These are phyloP conservation scores for Xylaria polymorpha DNA, from an alignment of 2,329 filamentous ascomycete species.

Conservation along the genomic window DNA sequence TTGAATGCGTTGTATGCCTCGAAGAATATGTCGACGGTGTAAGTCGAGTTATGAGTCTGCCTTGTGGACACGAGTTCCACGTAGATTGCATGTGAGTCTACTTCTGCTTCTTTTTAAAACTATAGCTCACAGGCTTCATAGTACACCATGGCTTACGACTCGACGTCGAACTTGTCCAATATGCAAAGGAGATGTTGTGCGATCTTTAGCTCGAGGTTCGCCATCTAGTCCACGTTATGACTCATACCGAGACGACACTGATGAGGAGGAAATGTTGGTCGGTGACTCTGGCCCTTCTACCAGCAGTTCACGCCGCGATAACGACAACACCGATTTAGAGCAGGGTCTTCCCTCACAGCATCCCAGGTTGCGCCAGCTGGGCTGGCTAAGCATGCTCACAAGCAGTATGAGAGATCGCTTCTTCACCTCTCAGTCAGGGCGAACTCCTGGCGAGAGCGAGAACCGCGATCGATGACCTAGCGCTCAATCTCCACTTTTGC, in stretches of 20 bases:
- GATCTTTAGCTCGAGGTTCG: constrained; percentile 68
- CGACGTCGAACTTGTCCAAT: constrained; percentile 97
- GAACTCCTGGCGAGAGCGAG: constrained; percentile 12
- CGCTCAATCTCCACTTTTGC: constrained; percentile 24
- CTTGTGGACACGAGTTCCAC: constrained; percentile 98
- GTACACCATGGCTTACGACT: constrained; percentile 96
- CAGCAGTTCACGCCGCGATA: constrained; percentile 39
- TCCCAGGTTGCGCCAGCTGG: constrained; percentile 46
- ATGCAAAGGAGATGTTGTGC: constrained; percentile 96
- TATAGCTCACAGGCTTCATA: constrained; percentile 55
- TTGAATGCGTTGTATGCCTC: constrained; percentile 95
- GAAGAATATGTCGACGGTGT: constrained; percentile 97
- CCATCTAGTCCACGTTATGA: constrained; percentile 65
- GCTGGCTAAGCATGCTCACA: constrained; percentile 56
- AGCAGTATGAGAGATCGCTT: constrained; percentile 45
- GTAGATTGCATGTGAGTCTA: constrained; percentile 94
- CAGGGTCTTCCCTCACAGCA: constrained; percentile 53
- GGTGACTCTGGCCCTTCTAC: constrained; percentile 43
- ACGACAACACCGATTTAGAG: constrained; percentile 56
- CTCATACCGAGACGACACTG: constrained; percentile 65
- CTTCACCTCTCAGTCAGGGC: constrained; percentile 27
- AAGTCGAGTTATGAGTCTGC: constrained; percentile 94
- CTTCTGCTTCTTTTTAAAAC: constrained; percentile 17
- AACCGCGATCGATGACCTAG: constrained; percentile 35
- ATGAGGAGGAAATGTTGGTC: constrained; percentile 52